A percentile compares a stretch with the other conserved stretches of the same genome.
These are phyloP conservation scores for Biancaea sappan DNA, from an alignment of 306 rosid species.

Conservation along the genomic window DNA sequence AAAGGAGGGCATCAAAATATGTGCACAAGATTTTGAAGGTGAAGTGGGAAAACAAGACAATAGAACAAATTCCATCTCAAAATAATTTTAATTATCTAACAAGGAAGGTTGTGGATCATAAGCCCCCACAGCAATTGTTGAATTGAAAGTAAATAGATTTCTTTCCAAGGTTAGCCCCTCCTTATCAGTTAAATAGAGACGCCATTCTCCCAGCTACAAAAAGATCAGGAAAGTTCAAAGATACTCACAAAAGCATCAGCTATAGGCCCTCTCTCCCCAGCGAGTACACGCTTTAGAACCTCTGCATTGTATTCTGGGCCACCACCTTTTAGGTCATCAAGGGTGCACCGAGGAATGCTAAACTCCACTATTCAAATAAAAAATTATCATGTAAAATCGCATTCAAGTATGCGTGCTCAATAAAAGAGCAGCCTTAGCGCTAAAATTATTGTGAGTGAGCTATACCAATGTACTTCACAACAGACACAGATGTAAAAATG, in stretches of 20 bases:
- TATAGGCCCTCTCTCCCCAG: constrained; percentile 76
- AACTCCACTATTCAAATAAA: constrained; percentile 64
- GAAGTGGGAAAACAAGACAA: not conserved
- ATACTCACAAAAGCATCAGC: constrained; percentile 90
- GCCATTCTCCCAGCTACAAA: not conserved
- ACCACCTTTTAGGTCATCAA: constrained; percentile 79
- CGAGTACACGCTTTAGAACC: constrained; percentile 67
- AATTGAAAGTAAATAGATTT: constrained; percentile 1
- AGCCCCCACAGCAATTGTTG: not conserved
- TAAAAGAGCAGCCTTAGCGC: constrained; percentile 23
- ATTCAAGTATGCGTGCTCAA: constrained; percentile 27
- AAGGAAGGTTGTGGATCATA: not conserved
- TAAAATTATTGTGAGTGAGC: constrained; percentile 25
- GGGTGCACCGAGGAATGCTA: constrained; percentile 83
- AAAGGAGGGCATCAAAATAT: not conserved
- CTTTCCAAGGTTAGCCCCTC: not conserved
- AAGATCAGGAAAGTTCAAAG: constrained; percentile 14
- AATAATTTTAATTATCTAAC: not conserved
- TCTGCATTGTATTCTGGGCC: constrained; percentile 75
- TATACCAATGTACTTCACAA: constrained; percentile 22
- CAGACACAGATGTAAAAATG: constrained; percentile 7
- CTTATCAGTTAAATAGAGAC: not conserved
- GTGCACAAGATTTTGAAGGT: constrained; percentile 2
- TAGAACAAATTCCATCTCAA: constrained; percentile 18
- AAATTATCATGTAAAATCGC: constrained; percentile 10